phyloP scores from a whole-genome alignment of 257 asterid genomes.

The Asclepias syriaca region DNA sequence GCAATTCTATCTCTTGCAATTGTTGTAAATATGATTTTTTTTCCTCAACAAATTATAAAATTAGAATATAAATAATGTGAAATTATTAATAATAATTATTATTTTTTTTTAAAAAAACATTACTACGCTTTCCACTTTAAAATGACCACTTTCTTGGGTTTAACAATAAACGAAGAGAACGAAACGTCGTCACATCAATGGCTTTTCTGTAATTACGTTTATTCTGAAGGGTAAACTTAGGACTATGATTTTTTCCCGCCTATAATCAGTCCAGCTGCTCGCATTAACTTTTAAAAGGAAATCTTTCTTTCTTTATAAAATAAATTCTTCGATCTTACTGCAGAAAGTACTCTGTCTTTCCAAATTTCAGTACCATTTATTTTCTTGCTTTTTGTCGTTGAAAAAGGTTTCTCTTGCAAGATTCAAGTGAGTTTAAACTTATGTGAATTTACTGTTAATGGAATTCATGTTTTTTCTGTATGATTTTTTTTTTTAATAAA shows the following conservation, averaged over 20 bases:
- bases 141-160: neutral
- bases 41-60: too few relatives aligned
- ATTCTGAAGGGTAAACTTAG: neutral
- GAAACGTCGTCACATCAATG: conserved; percentile 3
- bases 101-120: too few relatives aligned
- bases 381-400: neutral
- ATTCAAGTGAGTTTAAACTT: neutral
- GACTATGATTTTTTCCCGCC: conserved; percentile 19
- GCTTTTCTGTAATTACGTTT: conserved; percentile 2
- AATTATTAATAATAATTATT: too few relatives aligned
- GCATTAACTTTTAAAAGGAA: neutral
- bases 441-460: neutral
- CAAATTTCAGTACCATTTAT: neutral
- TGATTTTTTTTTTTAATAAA: too few relatives aligned
- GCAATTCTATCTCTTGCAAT: too few relatives aligned
- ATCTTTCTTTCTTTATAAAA: neutral
- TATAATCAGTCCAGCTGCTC: neutral
- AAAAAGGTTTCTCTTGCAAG: neutral
- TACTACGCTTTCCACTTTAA: too few relatives aligned
- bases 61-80: too few relatives aligned
- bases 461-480: too few relatives aligned
- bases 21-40: too few relatives aligned
- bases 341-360: neutral
- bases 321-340: neutral
- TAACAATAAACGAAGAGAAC: neutral